Conservation (phyloP, 257 asterid genomes). For the Verbascum thapsus region DNA sequence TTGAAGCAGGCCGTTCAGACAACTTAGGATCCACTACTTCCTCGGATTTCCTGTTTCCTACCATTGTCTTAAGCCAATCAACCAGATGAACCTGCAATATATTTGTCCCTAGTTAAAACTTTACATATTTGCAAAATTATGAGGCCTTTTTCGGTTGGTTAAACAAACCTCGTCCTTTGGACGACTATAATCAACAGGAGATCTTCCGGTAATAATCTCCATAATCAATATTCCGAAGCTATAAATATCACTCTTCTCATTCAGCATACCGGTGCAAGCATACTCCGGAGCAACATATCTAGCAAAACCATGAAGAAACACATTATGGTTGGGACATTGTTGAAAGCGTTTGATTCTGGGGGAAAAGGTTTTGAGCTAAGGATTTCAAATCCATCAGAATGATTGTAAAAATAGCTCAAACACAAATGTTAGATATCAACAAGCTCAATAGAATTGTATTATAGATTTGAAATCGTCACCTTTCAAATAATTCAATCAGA, state of each 20-base stretch:
- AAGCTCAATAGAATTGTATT: no score
- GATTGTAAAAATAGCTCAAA: no score
- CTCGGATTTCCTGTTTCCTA: slow-evolving; percentile 83
- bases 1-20: slow-evolving; percentile 77
- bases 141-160: neutral
- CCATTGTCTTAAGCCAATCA: slow-evolving; percentile 95
- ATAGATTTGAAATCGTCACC: no score
- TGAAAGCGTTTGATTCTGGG: no score
- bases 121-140: slow-evolving; percentile 10
- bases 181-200: slow-evolving; percentile 87
- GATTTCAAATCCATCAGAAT: no score
- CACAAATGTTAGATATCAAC: no score
- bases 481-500: no score
- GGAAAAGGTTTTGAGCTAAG: no score
- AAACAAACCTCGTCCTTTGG: slow-evolving; percentile 82
- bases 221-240: slow-evolving; percentile 94
- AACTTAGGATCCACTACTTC: slow-evolving; percentile 89
- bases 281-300: slow-evolving; percentile 99
- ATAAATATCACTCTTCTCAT: slow-evolving; percentile 90
- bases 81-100: slow-evolving; percentile 77
- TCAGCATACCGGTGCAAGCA: slow-evolving; percentile 97
- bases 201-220: slow-evolving; percentile 92
- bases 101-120: slow-evolving; percentile 18
- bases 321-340: neutral
- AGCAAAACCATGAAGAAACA: slow-evolving; percentile 33